These are phyloP conservation scores for Candida sp. DNA, from an alignment of 1,139 yeast species.

Conservation along the genomic window DNA sequence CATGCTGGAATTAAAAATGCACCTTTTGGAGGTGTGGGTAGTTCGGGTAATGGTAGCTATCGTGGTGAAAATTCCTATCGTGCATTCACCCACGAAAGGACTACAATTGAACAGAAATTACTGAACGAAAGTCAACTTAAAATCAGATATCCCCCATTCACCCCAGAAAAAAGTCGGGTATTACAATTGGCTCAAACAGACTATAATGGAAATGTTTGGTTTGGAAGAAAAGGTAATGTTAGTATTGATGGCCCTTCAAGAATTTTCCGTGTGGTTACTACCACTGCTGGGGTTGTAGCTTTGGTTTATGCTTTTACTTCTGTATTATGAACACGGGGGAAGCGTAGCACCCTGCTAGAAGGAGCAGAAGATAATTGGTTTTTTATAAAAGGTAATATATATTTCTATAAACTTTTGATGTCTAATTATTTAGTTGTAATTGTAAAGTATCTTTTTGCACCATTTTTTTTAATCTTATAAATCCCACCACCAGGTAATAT, in stretches of 20 bases:
- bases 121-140: constrained; percentile 59
- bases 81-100: constrained; percentile 73
- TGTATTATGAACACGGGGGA: background rate
- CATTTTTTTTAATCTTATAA: background rate
- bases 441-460: background rate
- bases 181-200: constrained; percentile 17
- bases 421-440: background rate
- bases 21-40: constrained; percentile 93
- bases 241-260: constrained; percentile 30
- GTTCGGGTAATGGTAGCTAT: constrained; percentile 75
- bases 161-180: constrained; percentile 25
- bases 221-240: constrained; percentile 34
- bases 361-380: too few relatives aligned
- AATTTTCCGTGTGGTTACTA: constrained; percentile 29
- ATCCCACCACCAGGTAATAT: background rate
- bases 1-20: constrained; percentile 66
- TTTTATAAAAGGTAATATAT: too few relatives aligned
- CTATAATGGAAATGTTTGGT: constrained; percentile 27
- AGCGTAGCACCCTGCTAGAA: too few relatives aligned
- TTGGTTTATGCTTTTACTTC: constrained; percentile 3
- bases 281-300: constrained; percentile 15
- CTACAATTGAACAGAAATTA: constrained; percentile 62
- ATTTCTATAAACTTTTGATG: background rate
- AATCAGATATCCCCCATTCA: constrained; percentile 69
- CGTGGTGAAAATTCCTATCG: constrained; percentile 75